These are phyloP conservation scores for Kregervanrija delftensis DNA, from an alignment of 805 yeast species.

Conservation along the genomic window DNA sequence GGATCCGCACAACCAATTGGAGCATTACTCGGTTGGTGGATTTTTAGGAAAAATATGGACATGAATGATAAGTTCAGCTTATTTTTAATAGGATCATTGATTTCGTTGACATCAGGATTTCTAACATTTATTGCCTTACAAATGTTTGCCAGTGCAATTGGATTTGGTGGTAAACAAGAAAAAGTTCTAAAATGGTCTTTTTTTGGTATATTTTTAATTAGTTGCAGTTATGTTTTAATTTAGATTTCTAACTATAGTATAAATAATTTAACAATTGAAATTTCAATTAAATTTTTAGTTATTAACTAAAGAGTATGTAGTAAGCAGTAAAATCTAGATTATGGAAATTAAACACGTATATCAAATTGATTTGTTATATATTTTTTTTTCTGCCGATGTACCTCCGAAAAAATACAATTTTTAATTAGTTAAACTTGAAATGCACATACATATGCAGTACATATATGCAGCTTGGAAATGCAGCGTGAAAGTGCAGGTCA, in stretches of 20 bases:
- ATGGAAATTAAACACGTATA: too few relatives aligned
- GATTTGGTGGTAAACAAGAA: conserved; percentile 68
- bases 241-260: conserved; percentile 11
- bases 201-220: conserved; percentile 52
- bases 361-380: too few relatives aligned
- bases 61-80: conserved; percentile 31
- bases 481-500: too few relatives aligned
- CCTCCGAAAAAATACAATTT: too few relatives aligned
- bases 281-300: too few relatives aligned
- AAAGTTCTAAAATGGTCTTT: conserved; percentile 54
- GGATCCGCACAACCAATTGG: conserved; percentile 88
- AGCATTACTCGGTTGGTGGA: conserved; percentile 59
- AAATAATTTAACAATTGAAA: too few relatives aligned
- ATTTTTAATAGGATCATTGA: conserved; percentile 51
- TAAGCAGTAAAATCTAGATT: too few relatives aligned
- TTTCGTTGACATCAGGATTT: conserved; percentile 79
- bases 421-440: too few relatives aligned
- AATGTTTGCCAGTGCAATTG: conserved; percentile 78
- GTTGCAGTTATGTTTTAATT: conserved; percentile 34
- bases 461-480: too few relatives aligned
- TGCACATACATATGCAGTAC: too few relatives aligned
- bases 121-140: conserved; percentile 74
- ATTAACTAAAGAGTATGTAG: too few relatives aligned
- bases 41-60: conserved; percentile 34
- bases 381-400: too few relatives aligned